Percentiles rank a stretch among this genome's conserved stretches.
Conservation (phyloP, 139 green algal species). For the Chlamydomonas schloesseri region DNA sequence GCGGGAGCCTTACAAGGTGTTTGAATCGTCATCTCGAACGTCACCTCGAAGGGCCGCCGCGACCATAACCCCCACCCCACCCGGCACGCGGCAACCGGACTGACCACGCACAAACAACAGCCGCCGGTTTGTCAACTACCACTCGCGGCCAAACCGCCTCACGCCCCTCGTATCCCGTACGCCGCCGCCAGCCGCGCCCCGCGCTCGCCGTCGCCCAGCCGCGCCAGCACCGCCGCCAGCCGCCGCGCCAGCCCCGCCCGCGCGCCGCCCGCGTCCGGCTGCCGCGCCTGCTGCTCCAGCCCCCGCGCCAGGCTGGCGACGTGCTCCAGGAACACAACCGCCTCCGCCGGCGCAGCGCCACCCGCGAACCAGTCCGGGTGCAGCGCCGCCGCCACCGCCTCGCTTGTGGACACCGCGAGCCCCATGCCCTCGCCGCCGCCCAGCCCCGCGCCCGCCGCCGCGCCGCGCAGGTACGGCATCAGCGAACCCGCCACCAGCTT, state of each 20-base stretch:
- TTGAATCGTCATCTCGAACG: no score
- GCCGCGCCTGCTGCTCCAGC: slow-evolving; percentile 23
- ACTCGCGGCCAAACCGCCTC: no score
- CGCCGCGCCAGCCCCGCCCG: slow-evolving; percentile 4
- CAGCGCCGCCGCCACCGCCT: slow-evolving; percentile 58
- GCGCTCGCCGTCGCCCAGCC: slow-evolving; percentile 6
- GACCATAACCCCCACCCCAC: no score
- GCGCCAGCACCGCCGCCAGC: slow-evolving; percentile 21
- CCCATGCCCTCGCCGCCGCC: slow-evolving; percentile 11
- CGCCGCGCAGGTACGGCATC: slow-evolving; percentile 66
- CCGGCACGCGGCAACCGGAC: no score
- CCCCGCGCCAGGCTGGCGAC: not conserved
- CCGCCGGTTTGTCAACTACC: no score
- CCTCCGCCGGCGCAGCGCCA: not conserved
- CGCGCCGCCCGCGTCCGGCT: not conserved
- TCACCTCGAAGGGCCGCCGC: no score
- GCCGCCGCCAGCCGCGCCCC: slow-evolving; percentile 1
- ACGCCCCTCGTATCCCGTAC: not conserved
- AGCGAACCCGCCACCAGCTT: slow-evolving; percentile 59
- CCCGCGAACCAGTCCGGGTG: slow-evolving; percentile 60
- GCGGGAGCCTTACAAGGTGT: no score
- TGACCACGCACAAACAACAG: no score
- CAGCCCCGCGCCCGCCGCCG: slow-evolving; percentile 28
- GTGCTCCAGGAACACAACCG: slow-evolving; percentile 12
- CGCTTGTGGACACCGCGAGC: slow-evolving; percentile 60